These are phyloP conservation scores for Alternaria tenuissima DNA, from an alignment of 2,329 filamentous ascomycete genomes.

Conservation along the genomic window DNA sequence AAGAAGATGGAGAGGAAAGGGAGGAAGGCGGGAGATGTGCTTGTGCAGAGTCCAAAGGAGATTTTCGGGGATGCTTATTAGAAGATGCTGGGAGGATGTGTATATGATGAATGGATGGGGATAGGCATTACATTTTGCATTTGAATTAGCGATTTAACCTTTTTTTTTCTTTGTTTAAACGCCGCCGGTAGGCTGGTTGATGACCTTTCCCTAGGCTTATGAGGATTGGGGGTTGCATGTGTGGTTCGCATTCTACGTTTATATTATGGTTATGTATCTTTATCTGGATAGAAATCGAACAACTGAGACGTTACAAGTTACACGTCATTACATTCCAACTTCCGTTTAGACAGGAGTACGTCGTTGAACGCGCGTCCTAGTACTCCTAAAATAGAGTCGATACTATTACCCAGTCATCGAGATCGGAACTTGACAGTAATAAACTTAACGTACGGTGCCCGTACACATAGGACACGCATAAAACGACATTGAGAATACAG, in stretches of 20 bases:
- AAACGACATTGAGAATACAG: not conserved
- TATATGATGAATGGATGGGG: not conserved
- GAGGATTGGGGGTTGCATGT: not conserved
- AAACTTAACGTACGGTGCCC: fast-evolving
- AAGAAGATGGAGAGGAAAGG: slow-evolving; percentile 67
- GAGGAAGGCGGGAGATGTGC: slow-evolving; percentile 48
- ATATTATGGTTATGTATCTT: not conserved
- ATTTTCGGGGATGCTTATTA: slow-evolving; percentile 51
- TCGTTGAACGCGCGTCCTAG: not conserved
- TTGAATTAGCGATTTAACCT: not conserved
- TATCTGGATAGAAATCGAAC: not conserved
- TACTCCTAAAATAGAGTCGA: not conserved
- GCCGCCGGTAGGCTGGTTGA: slow-evolving; percentile 5
- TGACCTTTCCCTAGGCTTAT: not conserved
- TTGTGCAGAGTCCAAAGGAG: slow-evolving; percentile 50
- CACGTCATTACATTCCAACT: not conserved
- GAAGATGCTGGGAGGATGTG: not conserved
- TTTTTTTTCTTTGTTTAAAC: not conserved
- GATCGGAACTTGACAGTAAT: not conserved
- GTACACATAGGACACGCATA: not conserved
- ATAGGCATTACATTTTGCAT: not conserved
- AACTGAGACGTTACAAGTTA: not conserved
- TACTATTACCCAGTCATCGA: not conserved
- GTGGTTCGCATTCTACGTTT: not conserved
- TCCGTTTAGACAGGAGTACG: not conserved